phyloP scores from a whole-genome alignment of 305 asterid species.

The Solanum aculeatissimum region DNA sequence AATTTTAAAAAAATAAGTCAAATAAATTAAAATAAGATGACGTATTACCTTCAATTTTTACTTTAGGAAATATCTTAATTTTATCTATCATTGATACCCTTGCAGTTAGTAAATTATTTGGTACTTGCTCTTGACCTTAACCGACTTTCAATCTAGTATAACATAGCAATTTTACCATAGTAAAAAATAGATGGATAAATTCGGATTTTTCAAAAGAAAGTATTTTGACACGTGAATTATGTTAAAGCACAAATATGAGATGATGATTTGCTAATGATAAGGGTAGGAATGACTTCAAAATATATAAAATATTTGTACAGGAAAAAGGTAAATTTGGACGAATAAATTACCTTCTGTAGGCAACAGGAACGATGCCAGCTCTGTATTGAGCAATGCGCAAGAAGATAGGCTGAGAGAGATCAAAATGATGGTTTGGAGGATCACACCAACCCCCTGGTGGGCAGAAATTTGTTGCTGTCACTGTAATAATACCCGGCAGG shows the following conservation, averaged over 20 bases:
- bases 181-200: neutral
- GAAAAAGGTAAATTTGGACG: neutral
- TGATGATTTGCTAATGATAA: neutral
- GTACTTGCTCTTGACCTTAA: neutral
- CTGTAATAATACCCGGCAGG: constrained; percentile 50
- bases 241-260: neutral
- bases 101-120: neutral
- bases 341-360: constrained; percentile 50
- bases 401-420: constrained; percentile 74
- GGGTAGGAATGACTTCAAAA: neutral
- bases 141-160: neutral
- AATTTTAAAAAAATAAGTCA: neutral
- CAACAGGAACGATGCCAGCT: constrained; percentile 88
- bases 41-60: neutral
- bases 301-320: neutral
- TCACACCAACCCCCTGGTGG: constrained; percentile 99
- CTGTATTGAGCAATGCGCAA: constrained; percentile 64
- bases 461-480: constrained; percentile 92
- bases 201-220: neutral
- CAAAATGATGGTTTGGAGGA: constrained; percentile 91
- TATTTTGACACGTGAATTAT: neutral
- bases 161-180: neutral
- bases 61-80: neutral
- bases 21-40: neutral
- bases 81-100: neutral